Evolutionary conservation across 345 rosid genomes (phyloP).

Genomic region (Brassica nigra): DNA sequence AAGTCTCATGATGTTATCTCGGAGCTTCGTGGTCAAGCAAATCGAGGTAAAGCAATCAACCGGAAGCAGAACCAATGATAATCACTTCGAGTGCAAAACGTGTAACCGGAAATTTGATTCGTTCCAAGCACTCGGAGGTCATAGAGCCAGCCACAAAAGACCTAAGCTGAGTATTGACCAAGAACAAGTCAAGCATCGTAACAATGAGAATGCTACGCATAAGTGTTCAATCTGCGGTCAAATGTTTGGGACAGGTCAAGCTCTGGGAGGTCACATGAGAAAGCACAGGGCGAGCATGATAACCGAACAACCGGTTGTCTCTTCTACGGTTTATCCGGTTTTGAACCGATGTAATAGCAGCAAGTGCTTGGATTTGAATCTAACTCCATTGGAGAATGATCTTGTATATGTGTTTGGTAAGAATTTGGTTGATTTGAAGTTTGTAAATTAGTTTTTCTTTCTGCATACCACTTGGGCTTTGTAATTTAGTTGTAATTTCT

Average conservation of each 20-base stretch:
- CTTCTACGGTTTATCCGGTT: constrained; percentile 40
- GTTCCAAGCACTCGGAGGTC: constrained; percentile 80
- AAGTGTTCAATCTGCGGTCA: constrained; percentile 58
- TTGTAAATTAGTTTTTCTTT: background rate
- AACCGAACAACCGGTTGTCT: background rate
- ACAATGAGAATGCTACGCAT: constrained; percentile 39
- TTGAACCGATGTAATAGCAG: constrained; percentile 51
- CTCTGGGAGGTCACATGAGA: constrained; percentile 80
- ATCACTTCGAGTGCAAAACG: constrained; percentile 64
- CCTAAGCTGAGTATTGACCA: constrained; percentile 40
- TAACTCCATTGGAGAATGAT: constrained; percentile 76
- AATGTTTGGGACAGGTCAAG: constrained; percentile 62
- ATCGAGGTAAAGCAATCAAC: constrained; percentile 13
- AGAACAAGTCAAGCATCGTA: constrained; percentile 21
- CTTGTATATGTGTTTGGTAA: constrained; percentile 29
- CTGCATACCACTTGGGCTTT: background rate
- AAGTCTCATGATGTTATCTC: constrained; percentile 51
- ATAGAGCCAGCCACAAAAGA: constrained; percentile 71
- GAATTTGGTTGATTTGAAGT: background rate
- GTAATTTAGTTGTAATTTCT: background rate
- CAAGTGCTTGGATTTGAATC: constrained; percentile 59
- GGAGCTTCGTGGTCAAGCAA: constrained; percentile 34
- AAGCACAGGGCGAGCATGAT: constrained; percentile 43
- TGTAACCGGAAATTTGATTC: constrained; percentile 62
- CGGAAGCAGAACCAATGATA: constrained; percentile 9